Percentiles rank a stretch among this genome's conserved stretches.
These are phyloP conservation scores for Aciculosporium take DNA, from an alignment of 2,329 filamentous ascomycete species.

Conservation along the genomic window DNA sequence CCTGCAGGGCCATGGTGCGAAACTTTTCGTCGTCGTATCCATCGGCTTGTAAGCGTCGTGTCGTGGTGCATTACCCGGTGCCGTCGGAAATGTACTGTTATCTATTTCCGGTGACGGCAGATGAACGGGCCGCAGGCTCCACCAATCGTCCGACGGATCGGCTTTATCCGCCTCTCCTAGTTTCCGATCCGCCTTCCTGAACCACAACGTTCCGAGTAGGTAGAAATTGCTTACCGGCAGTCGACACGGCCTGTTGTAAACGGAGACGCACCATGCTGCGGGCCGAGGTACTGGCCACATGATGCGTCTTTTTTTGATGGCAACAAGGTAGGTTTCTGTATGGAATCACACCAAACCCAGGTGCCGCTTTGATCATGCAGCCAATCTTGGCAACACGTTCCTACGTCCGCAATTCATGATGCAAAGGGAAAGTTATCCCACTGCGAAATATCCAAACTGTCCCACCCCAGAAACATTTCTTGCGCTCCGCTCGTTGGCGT, in stretches of 20 bases:
- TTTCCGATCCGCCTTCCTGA: too few species aligned
- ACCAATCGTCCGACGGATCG: too few species aligned
- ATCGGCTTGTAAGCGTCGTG: background rate
- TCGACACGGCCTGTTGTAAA: too few species aligned
- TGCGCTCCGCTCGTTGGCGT: conserved; percentile 4
- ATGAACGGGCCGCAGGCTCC: too few species aligned
- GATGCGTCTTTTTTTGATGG: too few species aligned
- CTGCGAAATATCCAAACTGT: conserved; percentile 17
- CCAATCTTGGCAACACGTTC: background rate
- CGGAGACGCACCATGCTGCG: too few species aligned
- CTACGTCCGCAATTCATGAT: background rate
- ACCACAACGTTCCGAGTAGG: too few species aligned
- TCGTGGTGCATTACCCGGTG: conserved; percentile 1
- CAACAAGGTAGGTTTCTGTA: too few species aligned
- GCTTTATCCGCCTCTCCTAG: too few species aligned
- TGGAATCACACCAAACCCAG: background rate
- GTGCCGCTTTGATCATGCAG: background rate
- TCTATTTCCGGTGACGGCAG: background rate
- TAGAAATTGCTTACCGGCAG: too few species aligned
- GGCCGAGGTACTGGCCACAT: too few species aligned
- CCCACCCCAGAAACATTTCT: conserved; percentile 15
- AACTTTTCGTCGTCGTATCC: background rate
- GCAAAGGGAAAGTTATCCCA: conserved; percentile 19
- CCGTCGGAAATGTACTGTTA: conserved; percentile 1
- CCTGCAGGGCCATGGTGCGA: too few species aligned